These are phyloP conservation scores for Botryotinia calthae DNA, from an alignment of 2,329 filamentous ascomycete genomes.

Conservation along the genomic window DNA sequence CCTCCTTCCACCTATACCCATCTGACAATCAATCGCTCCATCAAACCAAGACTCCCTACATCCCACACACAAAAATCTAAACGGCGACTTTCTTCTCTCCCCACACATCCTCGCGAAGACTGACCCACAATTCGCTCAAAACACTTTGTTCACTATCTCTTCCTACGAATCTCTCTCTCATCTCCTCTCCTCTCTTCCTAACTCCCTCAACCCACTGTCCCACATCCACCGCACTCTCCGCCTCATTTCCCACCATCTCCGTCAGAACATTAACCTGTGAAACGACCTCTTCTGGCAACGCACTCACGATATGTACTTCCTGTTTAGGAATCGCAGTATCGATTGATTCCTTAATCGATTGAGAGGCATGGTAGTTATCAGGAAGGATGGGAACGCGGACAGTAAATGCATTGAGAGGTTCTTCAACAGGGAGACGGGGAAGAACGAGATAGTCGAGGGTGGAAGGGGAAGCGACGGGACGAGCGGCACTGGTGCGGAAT, in stretches of 20 bases:
- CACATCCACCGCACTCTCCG: not conserved
- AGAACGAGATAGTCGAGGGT: constrained; percentile 51
- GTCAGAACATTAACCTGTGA: constrained; percentile 50
- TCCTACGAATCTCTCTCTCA: constrained; percentile 33
- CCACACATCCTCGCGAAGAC: constrained; percentile 53
- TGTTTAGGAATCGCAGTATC: constrained; percentile 45
- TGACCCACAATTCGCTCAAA: constrained; percentile 55
- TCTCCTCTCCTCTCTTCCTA: not conserved
- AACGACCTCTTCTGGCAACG: constrained; percentile 51
- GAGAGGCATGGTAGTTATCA: constrained; percentile 44
- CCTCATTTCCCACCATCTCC: constrained; percentile 52
- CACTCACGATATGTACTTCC: constrained; percentile 55
- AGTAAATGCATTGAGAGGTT: constrained; percentile 23
- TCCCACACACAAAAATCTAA: not conserved
- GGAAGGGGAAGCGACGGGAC: constrained; percentile 37
- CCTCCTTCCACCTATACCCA: not conserved
- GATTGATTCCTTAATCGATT: constrained; percentile 37
- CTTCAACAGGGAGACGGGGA: constrained; percentile 44
- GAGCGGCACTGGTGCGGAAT: constrained; percentile 51
- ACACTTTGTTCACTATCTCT: constrained; percentile 45
- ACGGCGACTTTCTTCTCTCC: constrained; percentile 23
- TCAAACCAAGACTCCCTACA: not conserved
- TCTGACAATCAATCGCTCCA: not conserved
- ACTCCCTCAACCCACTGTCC: not conserved
- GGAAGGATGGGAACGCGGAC: constrained; percentile 59